Evolutionary conservation across 2,329 filamentous ascomycete species (phyloP).

Genomic region (Phialophora expanda): DNA sequence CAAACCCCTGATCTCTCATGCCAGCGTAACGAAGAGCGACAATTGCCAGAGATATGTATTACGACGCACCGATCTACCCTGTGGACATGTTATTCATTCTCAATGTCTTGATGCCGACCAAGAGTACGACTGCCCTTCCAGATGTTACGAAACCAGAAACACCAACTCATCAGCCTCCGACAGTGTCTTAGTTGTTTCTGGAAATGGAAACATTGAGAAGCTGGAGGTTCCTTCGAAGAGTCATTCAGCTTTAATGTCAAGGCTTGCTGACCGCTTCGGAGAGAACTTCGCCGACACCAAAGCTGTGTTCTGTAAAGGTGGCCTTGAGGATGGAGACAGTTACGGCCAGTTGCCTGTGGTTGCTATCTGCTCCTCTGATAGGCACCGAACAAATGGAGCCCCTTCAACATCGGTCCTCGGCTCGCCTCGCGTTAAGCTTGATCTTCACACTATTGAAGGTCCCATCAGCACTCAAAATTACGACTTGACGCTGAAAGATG

Average conservation of each 20-base stretch:
- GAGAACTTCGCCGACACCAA: slow-evolving; percentile 17
- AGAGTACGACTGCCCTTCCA: slow-evolving; percentile 19
- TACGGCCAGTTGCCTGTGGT: slow-evolving; percentile 15
- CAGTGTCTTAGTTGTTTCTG: slow-evolving; percentile 12
- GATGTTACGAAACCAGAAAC: slow-evolving; percentile 5
- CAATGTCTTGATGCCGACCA: slow-evolving; percentile 1
- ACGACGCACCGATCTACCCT: slow-evolving; percentile 12
- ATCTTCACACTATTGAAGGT: slow-evolving; percentile 27
- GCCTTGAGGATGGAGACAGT: slow-evolving; percentile 4
- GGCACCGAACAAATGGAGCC: background rate
- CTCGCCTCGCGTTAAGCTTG: background rate
- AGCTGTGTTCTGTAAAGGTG: slow-evolving; percentile 17
- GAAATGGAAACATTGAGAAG: slow-evolving; percentile 11
- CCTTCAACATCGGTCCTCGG: background rate
- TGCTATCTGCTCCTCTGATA: slow-evolving; percentile 10
- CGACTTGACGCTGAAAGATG: slow-evolving; percentile 17
- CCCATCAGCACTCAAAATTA: slow-evolving; percentile 19
- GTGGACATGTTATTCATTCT: slow-evolving; percentile 22
- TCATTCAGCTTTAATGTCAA: slow-evolving; percentile 16
- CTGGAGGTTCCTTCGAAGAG: background rate
- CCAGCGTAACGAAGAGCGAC: background rate
- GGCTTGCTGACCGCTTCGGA: slow-evolving; percentile 10
- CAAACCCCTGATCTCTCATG: slow-evolving; percentile 7
- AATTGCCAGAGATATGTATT: slow-evolving; percentile 9
- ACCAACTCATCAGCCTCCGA: background rate